phyloP scores from a whole-genome alignment of 805 yeast species.

The Kluyveromyces siamensis region DNA sequence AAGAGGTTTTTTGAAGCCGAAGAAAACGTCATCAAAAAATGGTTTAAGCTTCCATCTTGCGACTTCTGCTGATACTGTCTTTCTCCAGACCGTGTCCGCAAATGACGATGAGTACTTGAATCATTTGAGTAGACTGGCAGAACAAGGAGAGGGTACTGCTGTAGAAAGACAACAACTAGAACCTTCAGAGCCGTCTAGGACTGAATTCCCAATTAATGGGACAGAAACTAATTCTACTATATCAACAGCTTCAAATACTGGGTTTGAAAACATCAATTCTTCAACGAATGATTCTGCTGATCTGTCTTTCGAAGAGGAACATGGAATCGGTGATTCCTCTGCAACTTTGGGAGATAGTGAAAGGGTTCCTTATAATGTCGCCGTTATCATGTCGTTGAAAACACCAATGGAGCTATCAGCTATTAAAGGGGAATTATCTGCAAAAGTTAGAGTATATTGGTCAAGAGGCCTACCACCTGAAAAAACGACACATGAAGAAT shows the following conservation, averaged over 20 bases:
- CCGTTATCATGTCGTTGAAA: constrained; percentile 37
- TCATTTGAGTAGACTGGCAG: constrained; percentile 6
- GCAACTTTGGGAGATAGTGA: constrained; percentile 3
- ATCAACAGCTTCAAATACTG: background rate
- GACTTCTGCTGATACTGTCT: constrained; percentile 28
- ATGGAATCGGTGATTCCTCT: background rate
- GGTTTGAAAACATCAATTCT: no score
- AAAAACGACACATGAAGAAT: constrained; percentile 36
- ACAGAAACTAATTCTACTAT: background rate
- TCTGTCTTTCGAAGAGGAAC: background rate
- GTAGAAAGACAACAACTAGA: background rate
- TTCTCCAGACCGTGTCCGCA: constrained; percentile 25
- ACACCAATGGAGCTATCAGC: constrained; percentile 33
- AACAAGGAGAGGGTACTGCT: constrained; percentile 4
- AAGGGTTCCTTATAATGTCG: constrained; percentile 44
- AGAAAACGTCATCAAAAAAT: constrained; percentile 9
- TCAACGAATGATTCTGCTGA: background rate
- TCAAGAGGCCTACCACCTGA: constrained; percentile 44
- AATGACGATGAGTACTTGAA: constrained; percentile 23
- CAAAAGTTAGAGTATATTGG: constrained; percentile 41
- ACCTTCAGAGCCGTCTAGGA: background rate
- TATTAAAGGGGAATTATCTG: constrained; percentile 35
- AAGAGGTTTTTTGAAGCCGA: constrained; percentile 22
- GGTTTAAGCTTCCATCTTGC: constrained; percentile 22
- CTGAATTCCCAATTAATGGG: background rate